Evolutionary conservation across 306 rosid genomes (phyloP), one percentile per base, ranked within the genome.

Genomic region (Begonia masoniana): DNA sequence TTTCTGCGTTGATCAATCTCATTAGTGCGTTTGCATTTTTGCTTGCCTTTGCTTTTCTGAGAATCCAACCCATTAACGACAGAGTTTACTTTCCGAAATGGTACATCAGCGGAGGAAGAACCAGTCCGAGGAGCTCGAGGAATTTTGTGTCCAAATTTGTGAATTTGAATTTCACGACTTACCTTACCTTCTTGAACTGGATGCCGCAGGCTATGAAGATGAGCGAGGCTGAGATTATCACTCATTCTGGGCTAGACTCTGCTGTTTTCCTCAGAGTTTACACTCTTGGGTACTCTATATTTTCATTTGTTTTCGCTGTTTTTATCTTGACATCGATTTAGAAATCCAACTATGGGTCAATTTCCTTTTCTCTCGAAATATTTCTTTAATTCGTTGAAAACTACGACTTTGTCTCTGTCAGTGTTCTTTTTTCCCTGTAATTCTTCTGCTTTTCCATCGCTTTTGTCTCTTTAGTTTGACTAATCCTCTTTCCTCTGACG

Each of bases 191-290:
- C 72, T 74, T 91, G 67, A 83, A 81, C 47, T 91, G 99, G 99
- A 91, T 91, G 94, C 99, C 99, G 39, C 82, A 74, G 55, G 96
- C 99, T 70, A 51, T 86, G 64, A 83, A 73, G 74, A 86, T 83
- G 96, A 59, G 62, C 54, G 94, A 91, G 65, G 6, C 80, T 62
- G 88, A 86, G 70, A 91, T 91, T 53, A 79, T 83, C 56, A 68
- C 42, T 73, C 96, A 86, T 72, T 96, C 99, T 67, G 96, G 99
- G 14, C 82, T 91, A 54, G 99, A 91, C 69, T 91, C 99, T 71
- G 96, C 94, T 75, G 92, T 65, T 75, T 91, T 91, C 46, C 91
- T 91, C 60, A 79, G 99, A 74, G 83, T 91, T 63, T 91, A 91
- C 52, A 73, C 68, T 71, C 83, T 91, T 24, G 99, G 99, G 99